These are phyloP conservation scores for Rhodotorula diobovata DNA, from an alignment of 768 basidiomycete species.

Conservation along the genomic window DNA sequence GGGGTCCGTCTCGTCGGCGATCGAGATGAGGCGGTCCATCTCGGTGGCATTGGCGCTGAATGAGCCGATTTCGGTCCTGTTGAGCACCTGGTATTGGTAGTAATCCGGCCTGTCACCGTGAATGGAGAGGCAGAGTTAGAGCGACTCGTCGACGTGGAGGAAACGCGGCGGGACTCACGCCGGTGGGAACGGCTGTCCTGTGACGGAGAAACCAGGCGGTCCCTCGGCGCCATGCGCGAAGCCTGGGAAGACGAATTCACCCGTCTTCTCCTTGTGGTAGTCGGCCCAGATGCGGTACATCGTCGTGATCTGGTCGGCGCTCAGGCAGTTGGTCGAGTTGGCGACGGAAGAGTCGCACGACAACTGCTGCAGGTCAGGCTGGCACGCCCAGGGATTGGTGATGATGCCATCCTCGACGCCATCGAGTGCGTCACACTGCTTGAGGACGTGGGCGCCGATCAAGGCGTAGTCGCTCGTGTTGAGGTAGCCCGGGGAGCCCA, in stretches of 20 bases:
- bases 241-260: conserved; percentile 14
- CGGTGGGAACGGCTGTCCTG: conserved; percentile 16
- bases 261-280: background rate
- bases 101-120: conserved; percentile 9
- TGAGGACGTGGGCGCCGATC: conserved; percentile 11
- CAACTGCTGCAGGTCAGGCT: conserved; percentile 40
- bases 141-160: too few species aligned
- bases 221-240: conserved; percentile 15
- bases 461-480: conserved; percentile 9
- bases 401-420: conserved; percentile 46
- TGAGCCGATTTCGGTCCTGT: background rate
- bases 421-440: conserved; percentile 40
- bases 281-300: conserved; percentile 22
- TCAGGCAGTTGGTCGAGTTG: conserved; percentile 16
- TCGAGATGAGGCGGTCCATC: conserved; percentile 20
- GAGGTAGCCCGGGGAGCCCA: conserved; percentile 23
- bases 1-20: conserved; percentile 31
- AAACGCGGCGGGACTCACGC: background rate
- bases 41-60: conserved; percentile 13
- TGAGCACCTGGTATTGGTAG: background rate
- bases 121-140: too few species aligned
- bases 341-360: background rate
- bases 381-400: conserved; percentile 45
- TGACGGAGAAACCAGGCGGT: conserved; percentile 10
- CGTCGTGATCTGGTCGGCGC: conserved; percentile 7